Evolutionary conservation across 106 monocot genomes (phyloP).

Genomic region (Dendrobium catenatum): DNA sequence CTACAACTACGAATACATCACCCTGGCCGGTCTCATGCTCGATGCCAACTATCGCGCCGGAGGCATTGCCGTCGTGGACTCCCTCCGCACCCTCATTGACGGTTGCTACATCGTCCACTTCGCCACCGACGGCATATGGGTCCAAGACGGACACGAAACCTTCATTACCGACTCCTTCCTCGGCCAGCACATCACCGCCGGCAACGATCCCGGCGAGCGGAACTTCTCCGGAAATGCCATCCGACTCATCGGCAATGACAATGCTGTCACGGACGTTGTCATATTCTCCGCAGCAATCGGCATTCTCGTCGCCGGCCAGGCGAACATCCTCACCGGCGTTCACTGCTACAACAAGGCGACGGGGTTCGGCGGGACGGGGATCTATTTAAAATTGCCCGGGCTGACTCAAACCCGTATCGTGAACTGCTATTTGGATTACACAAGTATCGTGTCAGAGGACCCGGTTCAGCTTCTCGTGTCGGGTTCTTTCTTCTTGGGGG

Average conservation of each 20-base stretch:
- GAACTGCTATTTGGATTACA: slow-evolving; percentile 60
- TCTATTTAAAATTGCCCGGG: slow-evolving; percentile 26
- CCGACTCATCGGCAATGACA: slow-evolving; percentile 39
- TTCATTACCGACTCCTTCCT: slow-evolving; percentile 27
- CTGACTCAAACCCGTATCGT: slow-evolving; percentile 34
- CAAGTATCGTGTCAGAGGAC: slow-evolving; percentile 35
- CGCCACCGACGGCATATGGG: slow-evolving; percentile 34
- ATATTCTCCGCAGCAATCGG: slow-evolving; percentile 48
- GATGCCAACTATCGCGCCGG: slow-evolving; percentile 60
- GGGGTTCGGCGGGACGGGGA: slow-evolving; percentile 36
- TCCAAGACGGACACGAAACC: slow-evolving; percentile 45
- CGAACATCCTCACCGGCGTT: slow-evolving; percentile 39
- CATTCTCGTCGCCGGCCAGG: slow-evolving; percentile 39
- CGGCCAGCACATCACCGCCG: slow-evolving; percentile 46
- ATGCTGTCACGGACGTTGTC: slow-evolving; percentile 45
- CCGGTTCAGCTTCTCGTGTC: slow-evolving; percentile 33
- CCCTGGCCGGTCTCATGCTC: slow-evolving; percentile 53
- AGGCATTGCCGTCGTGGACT: slow-evolving; percentile 49
- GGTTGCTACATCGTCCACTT: slow-evolving; percentile 62
- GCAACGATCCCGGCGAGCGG: slow-evolving; percentile 36
- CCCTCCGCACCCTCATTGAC: slow-evolving; percentile 54
- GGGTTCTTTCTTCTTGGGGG: slow-evolving; percentile 39
- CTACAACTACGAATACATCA: slow-evolving; percentile 57
- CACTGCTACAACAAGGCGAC: slow-evolving; percentile 71
- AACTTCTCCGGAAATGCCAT: slow-evolving; percentile 38